Conservation (phyloP, 257 asterid genomes). For the Solanum arcanum region DNA sequence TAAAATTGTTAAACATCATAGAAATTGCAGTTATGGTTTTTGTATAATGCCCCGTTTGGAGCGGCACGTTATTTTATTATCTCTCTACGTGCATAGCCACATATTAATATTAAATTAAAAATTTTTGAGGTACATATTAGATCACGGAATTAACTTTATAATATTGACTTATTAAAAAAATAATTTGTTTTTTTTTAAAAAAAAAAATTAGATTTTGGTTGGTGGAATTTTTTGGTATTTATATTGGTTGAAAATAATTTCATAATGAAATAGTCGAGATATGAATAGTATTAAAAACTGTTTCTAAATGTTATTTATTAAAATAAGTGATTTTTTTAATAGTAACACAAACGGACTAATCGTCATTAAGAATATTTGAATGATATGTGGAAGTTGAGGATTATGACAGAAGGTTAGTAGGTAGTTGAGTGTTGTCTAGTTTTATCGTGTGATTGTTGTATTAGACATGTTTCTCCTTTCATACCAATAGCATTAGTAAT, state of each 20-base stretch:
- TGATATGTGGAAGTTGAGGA: neutral
- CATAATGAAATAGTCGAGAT: no score
- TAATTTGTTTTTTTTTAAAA: neutral
- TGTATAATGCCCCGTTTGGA: conserved; percentile 3
- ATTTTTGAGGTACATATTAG: neutral
- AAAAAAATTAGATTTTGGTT: neutral
- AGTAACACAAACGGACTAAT: neutral
- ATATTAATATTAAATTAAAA: neutral
- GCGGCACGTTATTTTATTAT: conserved; percentile 4
- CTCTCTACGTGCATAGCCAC: conserved; percentile 2
- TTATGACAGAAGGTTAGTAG: neutral
- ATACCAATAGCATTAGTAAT: neutral
- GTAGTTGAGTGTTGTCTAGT: neutral
- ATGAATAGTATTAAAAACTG: neutral
- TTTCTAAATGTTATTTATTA: neutral
- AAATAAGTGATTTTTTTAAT: no score
- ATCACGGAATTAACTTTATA: neutral
- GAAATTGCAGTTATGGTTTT: neutral
- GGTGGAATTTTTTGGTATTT: neutral
- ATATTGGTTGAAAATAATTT: neutral
- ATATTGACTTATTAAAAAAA: neutral
- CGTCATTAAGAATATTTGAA: neutral
- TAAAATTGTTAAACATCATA: neutral
- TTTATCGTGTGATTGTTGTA: neutral
- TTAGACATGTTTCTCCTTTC: neutral